These are phyloP conservation scores for Neoboletus brunneissimus DNA, from an alignment of 768 basidiomycete genomes.

Conservation along the genomic window DNA sequence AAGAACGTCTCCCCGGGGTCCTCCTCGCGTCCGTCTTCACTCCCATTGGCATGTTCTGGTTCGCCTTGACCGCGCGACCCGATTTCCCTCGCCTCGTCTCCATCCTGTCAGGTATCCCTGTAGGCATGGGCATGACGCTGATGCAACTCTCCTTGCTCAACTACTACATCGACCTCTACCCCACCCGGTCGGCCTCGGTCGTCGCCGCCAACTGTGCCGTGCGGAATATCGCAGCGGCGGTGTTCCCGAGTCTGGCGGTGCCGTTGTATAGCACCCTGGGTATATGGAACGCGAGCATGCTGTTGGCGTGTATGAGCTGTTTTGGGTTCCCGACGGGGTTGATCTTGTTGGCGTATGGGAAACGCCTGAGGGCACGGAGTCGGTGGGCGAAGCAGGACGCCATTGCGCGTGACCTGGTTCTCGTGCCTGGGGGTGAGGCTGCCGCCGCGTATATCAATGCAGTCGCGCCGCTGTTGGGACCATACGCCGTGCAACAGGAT, in stretches of 20 bases:
- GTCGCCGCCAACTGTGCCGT: constrained; percentile 28
- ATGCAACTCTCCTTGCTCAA: constrained; percentile 28
- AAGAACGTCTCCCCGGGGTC: constrained; percentile 28
- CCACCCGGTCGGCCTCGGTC: constrained; percentile 29
- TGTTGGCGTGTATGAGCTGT: constrained; percentile 24
- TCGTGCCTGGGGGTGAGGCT: not conserved
- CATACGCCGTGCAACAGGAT: no score
- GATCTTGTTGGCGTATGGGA: constrained; percentile 22
- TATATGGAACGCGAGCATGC: constrained; percentile 15
- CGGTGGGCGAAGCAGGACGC: constrained; percentile 26
- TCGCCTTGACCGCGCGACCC: constrained; percentile 20
- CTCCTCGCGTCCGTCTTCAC: constrained; percentile 26
- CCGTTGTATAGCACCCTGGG: constrained; percentile 24
- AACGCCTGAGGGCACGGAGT: constrained; percentile 19
- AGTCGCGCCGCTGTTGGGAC: no score
- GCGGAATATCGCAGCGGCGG: constrained; percentile 19
- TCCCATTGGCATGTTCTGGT: constrained; percentile 30
- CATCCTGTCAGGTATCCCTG: constrained; percentile 24
- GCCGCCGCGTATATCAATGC: not conserved
- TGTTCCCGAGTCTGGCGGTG: constrained; percentile 26
- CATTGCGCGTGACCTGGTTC: not conserved
- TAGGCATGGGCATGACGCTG: constrained; percentile 30
- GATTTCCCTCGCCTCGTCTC: constrained; percentile 9
- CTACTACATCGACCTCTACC: constrained; percentile 32
- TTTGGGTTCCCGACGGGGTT: constrained; percentile 22